These are phyloP conservation scores for Trichoderma gracile DNA, from an alignment of 2,329 filamentous ascomycete species.

Conservation along the genomic window DNA sequence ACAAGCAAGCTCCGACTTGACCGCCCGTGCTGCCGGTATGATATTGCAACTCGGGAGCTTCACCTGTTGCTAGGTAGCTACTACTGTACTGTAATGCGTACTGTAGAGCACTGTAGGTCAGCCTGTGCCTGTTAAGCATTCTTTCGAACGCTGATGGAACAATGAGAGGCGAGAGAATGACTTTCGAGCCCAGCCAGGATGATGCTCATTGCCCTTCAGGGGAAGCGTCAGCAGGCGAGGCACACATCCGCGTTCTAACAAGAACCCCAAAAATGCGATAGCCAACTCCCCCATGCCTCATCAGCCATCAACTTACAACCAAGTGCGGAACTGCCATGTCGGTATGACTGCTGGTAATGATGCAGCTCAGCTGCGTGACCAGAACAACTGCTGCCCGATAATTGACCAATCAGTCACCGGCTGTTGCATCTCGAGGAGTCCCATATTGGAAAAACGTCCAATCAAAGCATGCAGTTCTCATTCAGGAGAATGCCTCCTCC, in stretches of 20 bases:
- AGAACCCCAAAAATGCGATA: too few species aligned
- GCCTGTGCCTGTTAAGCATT: slow-evolving; percentile 1
- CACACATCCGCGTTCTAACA: slow-evolving; percentile 4
- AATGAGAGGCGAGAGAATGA: not conserved
- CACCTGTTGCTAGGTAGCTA: too few species aligned
- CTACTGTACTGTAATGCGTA: not conserved
- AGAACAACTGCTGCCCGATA: not conserved
- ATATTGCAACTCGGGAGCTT: too few species aligned
- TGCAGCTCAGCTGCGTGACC: not conserved
- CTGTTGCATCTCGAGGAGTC: not conserved
- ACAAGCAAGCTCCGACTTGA: not conserved
- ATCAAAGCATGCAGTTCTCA: not conserved
- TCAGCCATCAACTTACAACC: slow-evolving; percentile 7
- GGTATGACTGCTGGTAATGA: too few species aligned
- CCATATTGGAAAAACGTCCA: not conserved
- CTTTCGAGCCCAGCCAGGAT: not conserved
- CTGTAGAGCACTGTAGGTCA: slow-evolving; percentile 18
- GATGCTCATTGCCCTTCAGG: slow-evolving; percentile 10
- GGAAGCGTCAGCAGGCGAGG: slow-evolving; percentile 20
- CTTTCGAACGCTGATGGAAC: slow-evolving; percentile 21
- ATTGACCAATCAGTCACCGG: not conserved
- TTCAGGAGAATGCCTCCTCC: not conserved
- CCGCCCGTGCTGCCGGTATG: slow-evolving; percentile 6
- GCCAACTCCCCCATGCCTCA: too few species aligned
- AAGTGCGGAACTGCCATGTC: not conserved